Conservation (phyloP, 768 basidiomycete genomes). For the Agrocybe pediades region DNA sequence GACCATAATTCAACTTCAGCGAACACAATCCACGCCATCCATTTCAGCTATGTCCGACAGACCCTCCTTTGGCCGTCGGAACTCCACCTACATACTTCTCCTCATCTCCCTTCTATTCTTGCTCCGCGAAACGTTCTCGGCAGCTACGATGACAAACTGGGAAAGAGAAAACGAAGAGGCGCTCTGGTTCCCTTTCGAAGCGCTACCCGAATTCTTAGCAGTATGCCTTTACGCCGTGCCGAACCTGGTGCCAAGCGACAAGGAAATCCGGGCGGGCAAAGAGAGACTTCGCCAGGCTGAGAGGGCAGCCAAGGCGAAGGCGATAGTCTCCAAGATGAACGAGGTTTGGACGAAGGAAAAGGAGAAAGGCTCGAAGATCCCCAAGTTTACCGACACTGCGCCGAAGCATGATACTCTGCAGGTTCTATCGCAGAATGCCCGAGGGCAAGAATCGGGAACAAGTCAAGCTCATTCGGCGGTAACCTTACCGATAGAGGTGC, state of each 20-base stretch:
- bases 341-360: too few relatives aligned
- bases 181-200: constrained; percentile 41
- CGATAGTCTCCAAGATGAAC: not conserved
- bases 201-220: constrained; percentile 37
- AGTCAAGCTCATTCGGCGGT: too few relatives aligned
- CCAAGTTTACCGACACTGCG: too few relatives aligned
- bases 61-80: constrained; percentile 23
- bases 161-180: constrained; percentile 30
- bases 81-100: constrained; percentile 32
- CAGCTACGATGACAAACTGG: constrained; percentile 28
- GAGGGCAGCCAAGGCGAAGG: too few relatives aligned
- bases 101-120: constrained; percentile 34
- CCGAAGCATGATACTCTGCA: too few relatives aligned
- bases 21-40: not conserved
- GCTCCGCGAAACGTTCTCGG: constrained; percentile 35
- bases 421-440: too few relatives aligned
- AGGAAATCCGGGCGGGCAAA: constrained; percentile 13
- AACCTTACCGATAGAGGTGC: too few relatives aligned
- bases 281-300: too few relatives aligned
- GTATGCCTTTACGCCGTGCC: constrained; percentile 33
- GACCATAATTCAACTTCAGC: not conserved
- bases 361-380: too few relatives aligned
- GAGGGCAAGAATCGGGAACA: too few relatives aligned
- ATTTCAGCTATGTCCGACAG: not conserved
- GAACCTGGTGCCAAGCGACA: constrained; percentile 30